Evolutionary conservation across 1,284 basidiomycete genomes (phyloP).

Genomic region (Rhizoctonia solani): DNA sequence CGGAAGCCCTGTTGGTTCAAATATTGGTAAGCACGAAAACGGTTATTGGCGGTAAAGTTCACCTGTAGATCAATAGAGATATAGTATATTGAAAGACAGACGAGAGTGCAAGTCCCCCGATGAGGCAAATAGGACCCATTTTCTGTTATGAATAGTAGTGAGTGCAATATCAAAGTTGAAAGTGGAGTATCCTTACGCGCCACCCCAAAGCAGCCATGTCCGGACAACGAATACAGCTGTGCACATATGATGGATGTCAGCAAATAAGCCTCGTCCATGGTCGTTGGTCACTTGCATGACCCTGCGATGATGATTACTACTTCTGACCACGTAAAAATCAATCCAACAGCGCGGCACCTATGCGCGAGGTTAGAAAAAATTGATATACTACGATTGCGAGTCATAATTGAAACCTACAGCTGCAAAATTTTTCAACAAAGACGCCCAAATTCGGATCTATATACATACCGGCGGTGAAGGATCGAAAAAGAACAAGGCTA

Average conservation of each 20-base stretch:
- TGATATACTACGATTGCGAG: background rate
- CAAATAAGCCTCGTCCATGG: background rate
- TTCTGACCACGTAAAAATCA: constrained; percentile 19
- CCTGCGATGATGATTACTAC: constrained; percentile 5
- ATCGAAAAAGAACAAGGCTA: constrained; percentile 13
- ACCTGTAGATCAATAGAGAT: background rate
- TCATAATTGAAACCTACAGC: background rate
- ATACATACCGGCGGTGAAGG: constrained; percentile 7
- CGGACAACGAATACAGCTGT: constrained; percentile 15
- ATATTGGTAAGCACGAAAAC: background rate
- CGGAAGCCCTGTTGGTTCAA: background rate
- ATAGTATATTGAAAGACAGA: background rate
- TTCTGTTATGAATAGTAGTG: background rate
- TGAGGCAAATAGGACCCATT: constrained; percentile 3
- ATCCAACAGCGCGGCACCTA: constrained; percentile 6
- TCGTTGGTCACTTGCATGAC: background rate
- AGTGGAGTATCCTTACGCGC: background rate
- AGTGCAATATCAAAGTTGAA: background rate
- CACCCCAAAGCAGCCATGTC: constrained; percentile 24
- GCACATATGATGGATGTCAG: background rate
- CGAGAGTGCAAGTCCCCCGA: background rate
- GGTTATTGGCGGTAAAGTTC: background rate
- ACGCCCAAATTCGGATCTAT: too few species aligned
- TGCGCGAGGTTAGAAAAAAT: too few species aligned
- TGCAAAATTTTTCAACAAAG: background rate